Evolutionary conservation across 2,329 filamentous ascomycete genomes (phyloP), one percentile per base, ranked within the genome.

Genomic region (Herpotrichia juniperi): DNA sequence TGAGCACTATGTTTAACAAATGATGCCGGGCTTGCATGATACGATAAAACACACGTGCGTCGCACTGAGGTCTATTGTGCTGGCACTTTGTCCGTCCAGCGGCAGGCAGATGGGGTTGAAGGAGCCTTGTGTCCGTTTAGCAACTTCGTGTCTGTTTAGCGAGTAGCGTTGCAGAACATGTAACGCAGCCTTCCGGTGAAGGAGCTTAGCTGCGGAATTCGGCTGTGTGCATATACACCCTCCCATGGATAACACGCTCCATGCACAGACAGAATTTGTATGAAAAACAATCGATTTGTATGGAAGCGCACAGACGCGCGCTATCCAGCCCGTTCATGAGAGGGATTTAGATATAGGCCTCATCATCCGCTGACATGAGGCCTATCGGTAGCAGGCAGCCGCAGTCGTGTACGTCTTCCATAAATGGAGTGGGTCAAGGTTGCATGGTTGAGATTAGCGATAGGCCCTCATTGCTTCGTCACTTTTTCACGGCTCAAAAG

Each of bases 161-260:
- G 21, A 17, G 16, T 7, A 7, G 17, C 16, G 34, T 17, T 19
- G 34, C 34, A 7, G 34, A 21, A 37, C 34, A 21, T 8, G 42
- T 44, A 31, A 40, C 32, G 30, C 34, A 46, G 17, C 34, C 16
- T 24, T 47, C 49, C 49, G 37, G 49, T 51, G 49, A 51, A 46
- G 24, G 17, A 9, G 16, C 42, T 46, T 51, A 42, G 42, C 42
- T 37, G 34, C 34, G 34, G 34, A 37, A 37, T 37, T 37, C 34
- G 34, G 34, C 45, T 39, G 14, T 17, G 16, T 46, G 32, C 42
- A 44, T 28, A 45, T 22, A 28, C 6, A 48, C 10, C n/a, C n/a
- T n/a, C n/a, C n/a, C n/a, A n/a, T n/a, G n/a, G n/a, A n/a, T n/a
- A n/a, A n/a, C n/a, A n/a, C n/a, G n/a, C n/a, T n/a, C n/a, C n/a